phyloP scores from a whole-genome alignment of 2,329 filamentous ascomycete genomes.

The Curvularia lunata region DNA sequence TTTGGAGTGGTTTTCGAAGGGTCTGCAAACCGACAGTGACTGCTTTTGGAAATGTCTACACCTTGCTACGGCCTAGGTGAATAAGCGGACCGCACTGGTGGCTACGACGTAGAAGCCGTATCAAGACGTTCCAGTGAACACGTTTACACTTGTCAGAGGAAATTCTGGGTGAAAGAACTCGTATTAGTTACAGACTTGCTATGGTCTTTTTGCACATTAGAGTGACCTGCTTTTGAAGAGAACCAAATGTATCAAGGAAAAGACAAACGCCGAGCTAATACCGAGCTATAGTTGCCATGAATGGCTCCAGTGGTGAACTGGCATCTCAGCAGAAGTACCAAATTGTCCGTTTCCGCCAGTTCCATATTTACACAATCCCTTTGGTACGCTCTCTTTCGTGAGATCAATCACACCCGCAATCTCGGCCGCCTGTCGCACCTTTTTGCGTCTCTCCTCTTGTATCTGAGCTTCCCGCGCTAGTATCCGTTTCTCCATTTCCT shows the following conservation, averaged over 20 bases:
- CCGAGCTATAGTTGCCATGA: neutral
- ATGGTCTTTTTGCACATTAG: neutral
- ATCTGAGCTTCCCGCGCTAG: neutral
- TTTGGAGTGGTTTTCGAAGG: too few relatives aligned
- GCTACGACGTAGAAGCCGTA: neutral
- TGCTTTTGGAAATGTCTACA: neutral
- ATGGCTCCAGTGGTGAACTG: neutral
- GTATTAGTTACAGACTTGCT: neutral
- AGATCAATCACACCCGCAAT: slow-evolving; percentile 13
- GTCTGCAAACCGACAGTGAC: too few relatives aligned
- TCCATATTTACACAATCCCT: neutral
- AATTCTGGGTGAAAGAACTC: neutral
- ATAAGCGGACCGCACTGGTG: neutral
- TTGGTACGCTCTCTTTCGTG: neutral
- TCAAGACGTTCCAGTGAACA: neutral
- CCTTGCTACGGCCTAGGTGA: neutral
- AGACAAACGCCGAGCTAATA: neutral
- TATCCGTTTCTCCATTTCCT: neutral
- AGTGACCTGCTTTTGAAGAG: neutral
- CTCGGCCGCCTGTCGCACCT: slow-evolving; percentile 5
- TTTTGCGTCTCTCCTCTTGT: slow-evolving; percentile 5
- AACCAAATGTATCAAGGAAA: neutral
- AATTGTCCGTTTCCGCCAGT: neutral
- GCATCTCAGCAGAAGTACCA: neutral
- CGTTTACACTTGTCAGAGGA: too few relatives aligned